Conservation (phyloP, 352 stramenopile species). For the Globisporangium cystogenes region DNA sequence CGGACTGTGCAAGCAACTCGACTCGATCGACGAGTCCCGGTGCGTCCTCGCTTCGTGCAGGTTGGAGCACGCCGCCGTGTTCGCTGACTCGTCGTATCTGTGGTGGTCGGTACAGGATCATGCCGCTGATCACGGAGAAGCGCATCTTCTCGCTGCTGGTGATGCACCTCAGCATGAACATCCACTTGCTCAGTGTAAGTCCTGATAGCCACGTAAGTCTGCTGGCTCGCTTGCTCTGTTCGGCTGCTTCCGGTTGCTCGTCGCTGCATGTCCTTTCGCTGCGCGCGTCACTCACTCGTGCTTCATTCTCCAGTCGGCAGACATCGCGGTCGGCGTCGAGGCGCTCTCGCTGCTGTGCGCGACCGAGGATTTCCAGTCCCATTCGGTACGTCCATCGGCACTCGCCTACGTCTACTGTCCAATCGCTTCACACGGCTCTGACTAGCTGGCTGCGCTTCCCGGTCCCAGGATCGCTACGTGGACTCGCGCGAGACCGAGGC, state of each 20-base stretch:
- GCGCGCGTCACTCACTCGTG: not conserved
- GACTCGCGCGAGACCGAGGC: conserved; percentile 53
- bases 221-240: not conserved
- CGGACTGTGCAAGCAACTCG: conserved; percentile 76
- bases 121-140: conserved; percentile 80
- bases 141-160: conserved; percentile 72
- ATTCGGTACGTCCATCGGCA: conserved; percentile 19
- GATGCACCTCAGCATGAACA: conserved; percentile 67
- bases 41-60: conserved; percentile 9
- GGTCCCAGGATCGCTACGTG: conserved; percentile 36
- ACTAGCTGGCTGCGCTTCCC: not conserved
- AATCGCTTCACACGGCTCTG: not conserved
- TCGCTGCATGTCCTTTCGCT: not conserved
- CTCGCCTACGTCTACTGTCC: too few species aligned
- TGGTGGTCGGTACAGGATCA: conserved; percentile 38
- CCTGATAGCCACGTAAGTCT: conserved; percentile 13
- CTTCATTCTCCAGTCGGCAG: conserved; percentile 19
- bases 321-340: conserved; percentile 56
- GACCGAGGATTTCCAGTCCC: conserved; percentile 83
- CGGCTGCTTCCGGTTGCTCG: not conserved
- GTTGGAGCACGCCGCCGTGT: not conserved
- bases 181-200: conserved; percentile 40
- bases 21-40: conserved; percentile 80
- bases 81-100: not conserved
- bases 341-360: conserved; percentile 70